Percentiles rank a stretch among this genome's conserved stretches.
These are phyloP conservation scores for Cladosporium sp. DNA, from an alignment of 2,329 filamentous ascomycete species.

Conservation along the genomic window DNA sequence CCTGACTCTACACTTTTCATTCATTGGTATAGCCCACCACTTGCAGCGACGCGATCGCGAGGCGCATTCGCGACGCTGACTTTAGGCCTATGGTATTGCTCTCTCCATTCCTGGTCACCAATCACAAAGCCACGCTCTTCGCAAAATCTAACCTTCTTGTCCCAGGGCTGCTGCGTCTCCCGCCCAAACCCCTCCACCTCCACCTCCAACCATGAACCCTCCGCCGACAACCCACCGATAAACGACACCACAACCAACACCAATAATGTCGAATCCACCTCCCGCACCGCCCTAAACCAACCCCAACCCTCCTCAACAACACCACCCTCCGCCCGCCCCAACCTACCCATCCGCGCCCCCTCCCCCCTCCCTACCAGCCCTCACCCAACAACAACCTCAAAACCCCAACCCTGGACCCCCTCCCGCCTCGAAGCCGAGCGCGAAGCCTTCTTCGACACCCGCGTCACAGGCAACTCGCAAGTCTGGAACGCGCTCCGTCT, in stretches of 20 bases:
- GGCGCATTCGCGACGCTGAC: conserved; percentile 12
- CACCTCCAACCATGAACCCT: neutral
- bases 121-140: neutral
- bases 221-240: neutral
- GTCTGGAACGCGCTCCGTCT: conserved; percentile 73
- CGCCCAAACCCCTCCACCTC: conserved; percentile 5
- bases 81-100: neutral
- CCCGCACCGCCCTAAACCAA: conserved; percentile 11
- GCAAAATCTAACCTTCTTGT: neutral
- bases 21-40: neutral
- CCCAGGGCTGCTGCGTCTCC: conserved; percentile 11
- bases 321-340: neutral
- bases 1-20: neutral
- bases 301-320: neutral
- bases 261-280: neutral
- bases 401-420: conserved; percentile 61
- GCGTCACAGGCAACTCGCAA: conserved; percentile 70
- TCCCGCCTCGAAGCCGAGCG: conserved; percentile 65
- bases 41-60: conserved; percentile 11
- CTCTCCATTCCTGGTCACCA: neutral
- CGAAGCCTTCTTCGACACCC: conserved; percentile 82
- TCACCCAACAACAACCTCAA: conserved; percentile 17
- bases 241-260: neutral
- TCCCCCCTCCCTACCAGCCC: conserved; percentile 19
- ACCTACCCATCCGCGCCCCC: conserved; percentile 20